phyloP scores from a whole-genome alignment of 1,139 yeast genomes.

The Nakaseomyces glabratus region DNA sequence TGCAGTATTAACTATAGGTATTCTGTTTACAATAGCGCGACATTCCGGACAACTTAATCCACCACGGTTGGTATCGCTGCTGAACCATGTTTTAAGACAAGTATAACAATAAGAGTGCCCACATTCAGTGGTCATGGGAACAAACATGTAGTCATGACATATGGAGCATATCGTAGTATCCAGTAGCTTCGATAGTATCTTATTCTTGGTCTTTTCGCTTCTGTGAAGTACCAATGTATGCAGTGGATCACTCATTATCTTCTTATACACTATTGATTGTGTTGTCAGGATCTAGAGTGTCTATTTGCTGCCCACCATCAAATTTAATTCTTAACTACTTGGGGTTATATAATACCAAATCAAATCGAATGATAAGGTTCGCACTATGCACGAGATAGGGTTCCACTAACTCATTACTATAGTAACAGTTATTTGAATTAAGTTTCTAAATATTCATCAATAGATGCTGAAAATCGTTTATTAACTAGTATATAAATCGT shows the following conservation, averaged over 20 bases:
- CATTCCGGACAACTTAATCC: constrained; percentile 31
- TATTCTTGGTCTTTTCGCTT: constrained; percentile 15
- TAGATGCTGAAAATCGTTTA: too few species aligned
- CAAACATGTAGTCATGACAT: constrained; percentile 29
- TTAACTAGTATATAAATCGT: too few species aligned
- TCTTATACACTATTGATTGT: too few species aligned
- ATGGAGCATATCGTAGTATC: constrained; percentile 26
- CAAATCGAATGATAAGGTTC: too few species aligned
- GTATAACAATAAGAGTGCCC: constrained; percentile 28
- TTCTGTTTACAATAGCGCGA: constrained; percentile 17
- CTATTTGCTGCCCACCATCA: too few species aligned
- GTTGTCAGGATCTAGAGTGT: too few species aligned
- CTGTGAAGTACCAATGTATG: constrained; percentile 9
- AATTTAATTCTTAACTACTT: too few species aligned
- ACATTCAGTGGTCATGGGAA: constrained; percentile 29
- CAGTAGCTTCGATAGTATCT: constrained; percentile 17
- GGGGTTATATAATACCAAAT: too few species aligned
- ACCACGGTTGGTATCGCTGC: constrained; percentile 17
- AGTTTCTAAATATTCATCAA: too few species aligned
- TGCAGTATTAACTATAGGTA: constrained; percentile 24
- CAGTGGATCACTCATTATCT: constrained; percentile 10
- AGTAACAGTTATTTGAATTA: too few species aligned
- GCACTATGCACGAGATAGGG: too few species aligned
- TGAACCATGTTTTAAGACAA: constrained; percentile 25
- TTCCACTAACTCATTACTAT: too few species aligned